phyloP scores from a whole-genome alignment of 2,329 filamentous ascomycete genomes.

The Claviceps arundinis region DNA sequence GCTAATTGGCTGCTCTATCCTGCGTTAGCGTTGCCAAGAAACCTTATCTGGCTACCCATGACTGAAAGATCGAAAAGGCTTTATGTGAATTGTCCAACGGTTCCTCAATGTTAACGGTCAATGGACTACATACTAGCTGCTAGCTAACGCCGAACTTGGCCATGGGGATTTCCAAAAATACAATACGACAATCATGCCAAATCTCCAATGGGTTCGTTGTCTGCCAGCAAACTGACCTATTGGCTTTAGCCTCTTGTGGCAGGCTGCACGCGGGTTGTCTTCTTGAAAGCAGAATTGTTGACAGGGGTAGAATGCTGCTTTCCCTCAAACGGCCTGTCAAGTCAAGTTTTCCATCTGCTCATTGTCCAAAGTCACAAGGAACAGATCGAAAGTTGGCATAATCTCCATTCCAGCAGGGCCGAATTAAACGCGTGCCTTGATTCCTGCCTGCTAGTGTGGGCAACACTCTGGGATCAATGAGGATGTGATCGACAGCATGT shows the following conservation, averaged over 20 bases:
- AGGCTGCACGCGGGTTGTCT: background rate
- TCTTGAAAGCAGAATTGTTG: background rate
- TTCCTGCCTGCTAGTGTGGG: background rate
- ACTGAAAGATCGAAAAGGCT: background rate
- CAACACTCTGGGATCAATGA: background rate
- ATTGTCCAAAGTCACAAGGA: too few species aligned
- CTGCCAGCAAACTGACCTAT: background rate
- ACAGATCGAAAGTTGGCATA: background rate
- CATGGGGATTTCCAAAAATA: background rate
- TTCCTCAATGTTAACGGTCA: background rate
- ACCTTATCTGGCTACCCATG: background rate
- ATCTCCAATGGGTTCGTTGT: background rate
- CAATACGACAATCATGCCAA: background rate
- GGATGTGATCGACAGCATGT: background rate
- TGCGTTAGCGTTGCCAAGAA: background rate
- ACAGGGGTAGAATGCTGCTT: background rate
- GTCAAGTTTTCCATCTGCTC: background rate
- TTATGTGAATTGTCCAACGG: too few species aligned
- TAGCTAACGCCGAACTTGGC: background rate
- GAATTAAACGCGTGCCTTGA: background rate
- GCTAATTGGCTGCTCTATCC: background rate
- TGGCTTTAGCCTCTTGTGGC: background rate
- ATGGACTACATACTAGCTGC: background rate
- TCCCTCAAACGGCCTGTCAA: background rate
- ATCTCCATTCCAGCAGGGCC: background rate